Evolutionary conservation across 148 eudicot genomes (phyloP), one percentile per base, ranked within the genome.

Genomic region (Rhododendron henanense): DNA sequence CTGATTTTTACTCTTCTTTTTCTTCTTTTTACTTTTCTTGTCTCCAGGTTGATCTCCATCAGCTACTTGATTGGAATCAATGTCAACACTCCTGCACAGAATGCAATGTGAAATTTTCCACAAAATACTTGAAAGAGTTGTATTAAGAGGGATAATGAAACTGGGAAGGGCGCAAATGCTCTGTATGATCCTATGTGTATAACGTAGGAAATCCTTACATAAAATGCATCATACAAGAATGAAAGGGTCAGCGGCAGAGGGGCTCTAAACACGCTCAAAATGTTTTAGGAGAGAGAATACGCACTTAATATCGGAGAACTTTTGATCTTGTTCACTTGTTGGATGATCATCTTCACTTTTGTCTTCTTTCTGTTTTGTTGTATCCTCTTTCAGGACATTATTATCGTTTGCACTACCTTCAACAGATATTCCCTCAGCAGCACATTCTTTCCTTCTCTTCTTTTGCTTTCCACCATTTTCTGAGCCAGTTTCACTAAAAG

Each of bases 11-110:
- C 87, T 88, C 84, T 87, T 91, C 90, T 83, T 93, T 88, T 89
- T 95, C 88, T 90, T 95, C 88, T 79, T 90, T 87, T 91, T 90
- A 47, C 5, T 67, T 57, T 90, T 93, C 79, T 82, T 91, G 19
- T 91, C 90, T 69, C 85, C 89, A 69, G 89, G 83, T 84, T 85
- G 88, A 86, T 84, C 44, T 53, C 85, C 92, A 85, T 85, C 86
- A 85, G 88, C 86, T 31, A 45, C 80, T 35, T 69, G 50, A 19
- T 75, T 82, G 48, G 87, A 65, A 69, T 82, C 78, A 61, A 33
- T 63, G 55, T 86, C 86, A 65, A 28, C 39, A 61, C 69, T 84
- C 85, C 93, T 92, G 90, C 81, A 88, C 55, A 78, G 16, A 47
- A n/a, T 48, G 80, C 10, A 81, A n/a, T 65, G 21, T 48, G 25